Percentiles rank a stretch among this genome's conserved stretches.
phyloP scores from a whole-genome alignment of 1,139 yeast genomes.

The Suhomyces yuchorum region DNA sequence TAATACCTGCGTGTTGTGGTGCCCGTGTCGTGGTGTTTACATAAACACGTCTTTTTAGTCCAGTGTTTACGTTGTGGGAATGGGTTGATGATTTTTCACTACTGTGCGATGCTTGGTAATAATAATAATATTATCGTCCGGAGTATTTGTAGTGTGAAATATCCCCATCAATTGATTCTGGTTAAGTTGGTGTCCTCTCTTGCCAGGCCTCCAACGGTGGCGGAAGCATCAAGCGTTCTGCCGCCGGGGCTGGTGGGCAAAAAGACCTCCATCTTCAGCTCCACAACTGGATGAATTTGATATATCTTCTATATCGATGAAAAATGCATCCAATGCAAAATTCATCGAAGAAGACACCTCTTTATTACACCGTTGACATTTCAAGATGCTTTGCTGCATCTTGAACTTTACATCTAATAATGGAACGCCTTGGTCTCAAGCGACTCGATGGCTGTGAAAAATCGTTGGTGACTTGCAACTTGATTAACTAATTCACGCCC shows the following conservation, averaged over 20 bases:
- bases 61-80: background rate
- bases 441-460: constrained; percentile 3
- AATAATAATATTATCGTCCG: background rate
- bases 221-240: background rate
- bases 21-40: background rate
- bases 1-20: background rate
- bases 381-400: background rate
- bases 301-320: background rate
- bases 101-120: background rate
- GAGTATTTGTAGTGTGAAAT: background rate
- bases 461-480: constrained; percentile 1
- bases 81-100: background rate
- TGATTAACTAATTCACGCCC: background rate
- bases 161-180: background rate
- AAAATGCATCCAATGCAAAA: background rate
- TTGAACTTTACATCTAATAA: background rate
- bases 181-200: background rate
- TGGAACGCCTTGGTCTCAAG: background rate
- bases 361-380: background rate
- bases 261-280: background rate
- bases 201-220: background rate
- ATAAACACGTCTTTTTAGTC: background rate
- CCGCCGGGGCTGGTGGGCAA: background rate
- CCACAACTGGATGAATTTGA: background rate
- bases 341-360: background rate